Conservation (phyloP, 768 basidiomycete genomes). For the Agaricus sinodeliciosus region DNA sequence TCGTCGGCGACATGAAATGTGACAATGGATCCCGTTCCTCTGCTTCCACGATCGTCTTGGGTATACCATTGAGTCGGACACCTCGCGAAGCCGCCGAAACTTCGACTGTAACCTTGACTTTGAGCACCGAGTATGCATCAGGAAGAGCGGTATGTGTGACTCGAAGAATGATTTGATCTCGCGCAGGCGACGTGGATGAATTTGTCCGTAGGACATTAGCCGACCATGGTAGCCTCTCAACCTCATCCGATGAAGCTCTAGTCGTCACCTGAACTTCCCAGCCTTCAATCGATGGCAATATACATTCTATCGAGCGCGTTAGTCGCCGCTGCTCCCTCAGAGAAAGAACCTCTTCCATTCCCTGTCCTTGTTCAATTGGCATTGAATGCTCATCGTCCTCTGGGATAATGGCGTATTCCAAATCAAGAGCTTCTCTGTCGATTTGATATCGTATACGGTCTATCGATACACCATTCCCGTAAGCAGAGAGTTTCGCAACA, state of each 20-base stretch:
- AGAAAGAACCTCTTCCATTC: conserved; percentile 58
- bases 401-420: conserved; percentile 81
- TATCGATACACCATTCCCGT: conserved; percentile 76
- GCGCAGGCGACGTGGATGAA: conserved; percentile 26
- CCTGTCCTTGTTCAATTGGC: conserved; percentile 30
- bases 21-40: conserved; percentile 66
- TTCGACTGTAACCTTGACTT: conserved; percentile 77
- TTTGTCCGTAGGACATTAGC: conserved; percentile 47
- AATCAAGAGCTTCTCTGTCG: conserved; percentile 72
- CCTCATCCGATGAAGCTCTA: conserved; percentile 65
- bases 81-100: conserved; percentile 70
- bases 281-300: conserved; percentile 68
- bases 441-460: conserved; percentile 76
- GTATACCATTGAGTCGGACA: conserved; percentile 82
- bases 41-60: conserved; percentile 55
- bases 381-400: conserved; percentile 51
- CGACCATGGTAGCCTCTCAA: conserved; percentile 71
- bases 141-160: conserved; percentile 67
- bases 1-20: conserved; percentile 50
- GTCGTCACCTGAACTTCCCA: conserved; percentile 85
- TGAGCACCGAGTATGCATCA: conserved; percentile 72
- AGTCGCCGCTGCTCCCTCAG: conserved; percentile 63
- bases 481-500: conserved; percentile 69
- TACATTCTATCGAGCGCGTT: conserved; percentile 73
- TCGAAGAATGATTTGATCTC: conserved; percentile 54